Evolutionary conservation across 768 basidiomycete species (phyloP).

Genomic region (Lactarius trivialis): DNA sequence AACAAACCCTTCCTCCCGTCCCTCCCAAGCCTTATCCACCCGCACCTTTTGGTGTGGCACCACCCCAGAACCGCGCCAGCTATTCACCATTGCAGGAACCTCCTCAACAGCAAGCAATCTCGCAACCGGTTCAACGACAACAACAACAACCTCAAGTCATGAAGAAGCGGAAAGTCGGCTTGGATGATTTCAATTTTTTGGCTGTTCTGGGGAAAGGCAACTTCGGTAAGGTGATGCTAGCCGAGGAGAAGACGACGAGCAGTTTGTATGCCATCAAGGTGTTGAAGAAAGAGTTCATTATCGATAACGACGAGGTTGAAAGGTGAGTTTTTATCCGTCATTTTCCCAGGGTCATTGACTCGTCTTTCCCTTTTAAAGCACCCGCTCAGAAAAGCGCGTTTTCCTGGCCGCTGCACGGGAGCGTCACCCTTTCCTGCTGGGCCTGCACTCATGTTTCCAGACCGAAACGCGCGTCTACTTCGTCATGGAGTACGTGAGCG

Average conservation of each 20-base stretch:
- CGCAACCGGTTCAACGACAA: slow-evolving; percentile 30
- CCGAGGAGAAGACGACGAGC: slow-evolving; percentile 92
- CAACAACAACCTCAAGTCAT: slow-evolving; percentile 36
- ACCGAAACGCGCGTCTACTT: slow-evolving; percentile 99
- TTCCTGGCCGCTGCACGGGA: slow-evolving; percentile 96
- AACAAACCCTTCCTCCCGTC: slow-evolving; percentile 20
- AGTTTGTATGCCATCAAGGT: slow-evolving; percentile 98
- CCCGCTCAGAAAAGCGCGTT: slow-evolving; percentile 97
- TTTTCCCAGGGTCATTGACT: not conserved
- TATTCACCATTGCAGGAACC: slow-evolving; percentile 8
- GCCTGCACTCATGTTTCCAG: slow-evolving; percentile 98
- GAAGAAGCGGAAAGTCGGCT: slow-evolving; percentile 78
- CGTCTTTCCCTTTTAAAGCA: slow-evolving; percentile 43
- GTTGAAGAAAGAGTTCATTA: slow-evolving; percentile 99
- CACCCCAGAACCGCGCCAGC: slow-evolving; percentile 15
- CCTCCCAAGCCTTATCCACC: slow-evolving; percentile 15
- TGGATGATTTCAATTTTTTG: slow-evolving; percentile 98
- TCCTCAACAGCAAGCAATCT: slow-evolving; percentile 27
- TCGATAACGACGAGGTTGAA: slow-evolving; percentile 99
- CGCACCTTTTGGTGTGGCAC: not conserved
- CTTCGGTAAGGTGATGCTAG: slow-evolving; percentile 99
- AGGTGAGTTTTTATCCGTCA: slow-evolving; percentile 48
- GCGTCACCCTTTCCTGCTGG: slow-evolving; percentile 94
- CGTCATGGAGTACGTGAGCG: slow-evolving; percentile 99
- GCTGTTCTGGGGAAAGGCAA: slow-evolving; percentile 99